phyloP scores from a whole-genome alignment of 2,329 filamentous ascomycete genomes.

The Aureobasidium sp. region DNA sequence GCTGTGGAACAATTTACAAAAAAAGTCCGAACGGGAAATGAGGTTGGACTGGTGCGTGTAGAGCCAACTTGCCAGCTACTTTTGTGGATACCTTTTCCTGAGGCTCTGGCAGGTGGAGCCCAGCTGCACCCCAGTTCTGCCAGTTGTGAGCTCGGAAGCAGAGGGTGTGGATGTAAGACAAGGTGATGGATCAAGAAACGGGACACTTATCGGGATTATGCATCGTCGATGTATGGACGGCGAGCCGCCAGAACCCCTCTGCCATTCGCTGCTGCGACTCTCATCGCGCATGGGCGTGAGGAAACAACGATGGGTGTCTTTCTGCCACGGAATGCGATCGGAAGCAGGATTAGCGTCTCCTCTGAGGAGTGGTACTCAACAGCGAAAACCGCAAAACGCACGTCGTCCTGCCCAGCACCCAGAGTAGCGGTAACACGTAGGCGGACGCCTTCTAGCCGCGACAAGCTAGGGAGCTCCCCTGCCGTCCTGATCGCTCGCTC shows the following conservation, averaged over 20 bases:
- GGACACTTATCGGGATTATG: background rate
- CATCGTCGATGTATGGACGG: slow-evolving; percentile 5
- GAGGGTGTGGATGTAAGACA: slow-evolving; percentile 3
- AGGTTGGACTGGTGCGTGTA: background rate
- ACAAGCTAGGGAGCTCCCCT: slow-evolving; percentile 2
- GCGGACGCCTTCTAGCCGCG: slow-evolving; percentile 5
- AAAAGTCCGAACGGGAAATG: slow-evolving; percentile 9
- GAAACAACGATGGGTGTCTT: background rate
- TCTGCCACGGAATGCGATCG: background rate
- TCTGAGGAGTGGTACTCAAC: background rate
- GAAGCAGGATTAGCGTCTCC: background rate
- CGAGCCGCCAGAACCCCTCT: background rate
- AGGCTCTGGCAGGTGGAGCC: slow-evolving; percentile 1
- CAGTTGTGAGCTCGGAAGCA: background rate
- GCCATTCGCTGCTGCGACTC: background rate
- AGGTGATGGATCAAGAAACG: background rate
- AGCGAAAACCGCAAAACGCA: slow-evolving; percentile 1
- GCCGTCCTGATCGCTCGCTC: background rate
- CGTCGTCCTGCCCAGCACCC: background rate
- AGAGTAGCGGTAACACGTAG: background rate
- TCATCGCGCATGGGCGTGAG: background rate
- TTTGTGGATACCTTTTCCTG: background rate
- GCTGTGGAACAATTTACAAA: slow-evolving; percentile 1
- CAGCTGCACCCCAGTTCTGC: slow-evolving; percentile 5
- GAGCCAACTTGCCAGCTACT: background rate